These are phyloP conservation scores for Penicillium chermesinum DNA, from an alignment of 495 filamentous ascomycete species.

Conservation along the genomic window DNA sequence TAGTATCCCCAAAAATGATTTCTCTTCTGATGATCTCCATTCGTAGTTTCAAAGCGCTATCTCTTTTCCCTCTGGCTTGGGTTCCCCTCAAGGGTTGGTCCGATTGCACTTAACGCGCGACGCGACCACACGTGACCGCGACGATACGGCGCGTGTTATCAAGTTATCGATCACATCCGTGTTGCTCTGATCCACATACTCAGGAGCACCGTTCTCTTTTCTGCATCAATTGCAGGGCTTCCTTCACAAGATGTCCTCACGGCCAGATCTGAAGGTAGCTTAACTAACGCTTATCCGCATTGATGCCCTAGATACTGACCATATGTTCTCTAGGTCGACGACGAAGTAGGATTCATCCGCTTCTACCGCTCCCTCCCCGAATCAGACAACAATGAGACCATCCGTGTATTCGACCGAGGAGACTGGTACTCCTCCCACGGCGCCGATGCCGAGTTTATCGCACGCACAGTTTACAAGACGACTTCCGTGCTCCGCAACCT, in stretches of 20 bases:
- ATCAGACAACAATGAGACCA: conserved; percentile 55
- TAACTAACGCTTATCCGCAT: too few relatives aligned
- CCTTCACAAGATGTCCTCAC: conserved; percentile 66
- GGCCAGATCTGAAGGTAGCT: conserved; percentile 81
- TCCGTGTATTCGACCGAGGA: conserved; percentile 89
- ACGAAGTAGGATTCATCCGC: conserved; percentile 91
- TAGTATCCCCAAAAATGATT: conserved; percentile 2
- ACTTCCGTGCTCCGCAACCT: conserved; percentile 90
- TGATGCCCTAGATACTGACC: too few relatives aligned
- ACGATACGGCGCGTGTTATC: conserved; percentile 20
- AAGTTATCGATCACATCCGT: conserved; percentile 12
- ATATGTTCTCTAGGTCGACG: conserved; percentile 71
- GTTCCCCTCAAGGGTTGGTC: too few relatives aligned
- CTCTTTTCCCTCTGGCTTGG: too few relatives aligned
- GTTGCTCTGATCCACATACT: neutral
- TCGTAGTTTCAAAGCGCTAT: too few relatives aligned
- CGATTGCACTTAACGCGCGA: conserved; percentile 28
- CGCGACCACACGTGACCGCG: conserved; percentile 39
- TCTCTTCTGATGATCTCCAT: too few relatives aligned
- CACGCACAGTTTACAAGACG: conserved; percentile 92
- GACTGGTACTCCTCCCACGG: conserved; percentile 96
- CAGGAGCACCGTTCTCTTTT: neutral
- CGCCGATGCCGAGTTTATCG: conserved; percentile 88
- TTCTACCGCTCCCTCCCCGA: conserved; percentile 79
- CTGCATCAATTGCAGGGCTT: conserved; percentile 8